A percentile compares a stretch with the other conserved stretches of the same genome.
Conservation (phyloP, 441 rosid species). For the Mallotus japonicus region DNA sequence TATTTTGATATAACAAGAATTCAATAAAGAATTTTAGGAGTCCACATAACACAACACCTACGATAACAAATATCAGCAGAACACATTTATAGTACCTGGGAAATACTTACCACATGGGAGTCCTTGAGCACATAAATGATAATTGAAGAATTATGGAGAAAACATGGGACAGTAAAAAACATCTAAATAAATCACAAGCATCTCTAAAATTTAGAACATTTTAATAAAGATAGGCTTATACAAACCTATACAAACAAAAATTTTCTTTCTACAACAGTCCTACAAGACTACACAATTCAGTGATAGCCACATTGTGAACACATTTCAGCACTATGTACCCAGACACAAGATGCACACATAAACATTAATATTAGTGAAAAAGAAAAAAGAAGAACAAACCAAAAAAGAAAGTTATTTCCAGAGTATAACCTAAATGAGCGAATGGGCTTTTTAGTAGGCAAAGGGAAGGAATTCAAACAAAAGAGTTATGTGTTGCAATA, state of each 20-base stretch:
- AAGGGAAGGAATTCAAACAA: neutral
- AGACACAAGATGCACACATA: no score
- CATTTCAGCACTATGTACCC: neutral
- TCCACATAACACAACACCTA: slow-evolving; percentile 21
- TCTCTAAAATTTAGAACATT: neutral
- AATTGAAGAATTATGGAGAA: slow-evolving; percentile 18
- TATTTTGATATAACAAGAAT: slow-evolving; percentile 25
- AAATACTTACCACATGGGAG: slow-evolving; percentile 25
- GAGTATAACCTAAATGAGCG: slow-evolving; percentile 1
- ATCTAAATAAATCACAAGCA: slow-evolving; percentile 13
- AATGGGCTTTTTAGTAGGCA: neutral
- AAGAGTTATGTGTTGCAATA: neutral
- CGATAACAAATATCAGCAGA: slow-evolving; percentile 25
- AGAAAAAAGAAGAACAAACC: neutral
- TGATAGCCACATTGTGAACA: neutral
- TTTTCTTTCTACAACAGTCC: neutral
- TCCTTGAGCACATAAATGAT: slow-evolving; percentile 17
- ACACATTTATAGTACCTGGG: slow-evolving; percentile 25
- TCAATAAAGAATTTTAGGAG: slow-evolving; percentile 26
- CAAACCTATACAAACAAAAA: neutral
- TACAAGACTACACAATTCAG: neutral
- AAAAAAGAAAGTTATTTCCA: neutral
- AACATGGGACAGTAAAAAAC: slow-evolving; percentile 16
- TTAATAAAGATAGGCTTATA: neutral
- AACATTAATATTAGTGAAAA: neutral